Evolutionary conservation across 805 yeast species (phyloP), one percentile per base, ranked within the genome.

Genomic region (Trichomonascus vanleenenianus): DNA sequence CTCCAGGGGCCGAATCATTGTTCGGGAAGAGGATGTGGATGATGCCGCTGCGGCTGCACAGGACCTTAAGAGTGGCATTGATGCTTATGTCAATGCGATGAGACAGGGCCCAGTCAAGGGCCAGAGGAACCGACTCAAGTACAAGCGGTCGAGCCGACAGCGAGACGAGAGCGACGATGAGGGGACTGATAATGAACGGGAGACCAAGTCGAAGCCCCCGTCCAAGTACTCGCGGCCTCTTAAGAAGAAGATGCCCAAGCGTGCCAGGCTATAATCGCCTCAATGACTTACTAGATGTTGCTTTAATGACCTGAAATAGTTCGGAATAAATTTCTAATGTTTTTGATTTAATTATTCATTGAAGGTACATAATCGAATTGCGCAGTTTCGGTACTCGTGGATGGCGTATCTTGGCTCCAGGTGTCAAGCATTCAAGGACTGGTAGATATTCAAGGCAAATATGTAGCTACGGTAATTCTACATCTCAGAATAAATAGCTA

Each of bases 51-150:
- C 53, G 42, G 57, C 47, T 16, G 50, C 43, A 16, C 40, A 51
- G 9, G 56, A 56, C 25, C 34, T 42, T 20, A 50, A 50, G 30
- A 46, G 45, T 33, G 95, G 96, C 14, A 77, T 91, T 53, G 85
- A 85, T 60, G 97, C 97, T 0, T 93, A 93, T 62, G 76, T 88
- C 53, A 96, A 88, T 51, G 98, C 98, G 5, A 87, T 93, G 19
- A 83, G 78, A 63, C 85, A 83, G 56, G 97, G 93, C 19, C 97
- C 97, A 27, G 79, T 88, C 2, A 82, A 96, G 65, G 96, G 97
- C 48, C 96, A 86, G 71, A 79, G 78, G 69, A 89, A 89, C 65
- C 87, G 79, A 68, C 76, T 91, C 73, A 91, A 88, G 67, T 91
- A 79, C 70, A 85, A 83, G 67, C 79, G 83, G 62, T 74, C 78